phyloP scores from a whole-genome alignment of 2,329 filamentous ascomycete genomes.

The Hirsutella thompsonii region DNA sequence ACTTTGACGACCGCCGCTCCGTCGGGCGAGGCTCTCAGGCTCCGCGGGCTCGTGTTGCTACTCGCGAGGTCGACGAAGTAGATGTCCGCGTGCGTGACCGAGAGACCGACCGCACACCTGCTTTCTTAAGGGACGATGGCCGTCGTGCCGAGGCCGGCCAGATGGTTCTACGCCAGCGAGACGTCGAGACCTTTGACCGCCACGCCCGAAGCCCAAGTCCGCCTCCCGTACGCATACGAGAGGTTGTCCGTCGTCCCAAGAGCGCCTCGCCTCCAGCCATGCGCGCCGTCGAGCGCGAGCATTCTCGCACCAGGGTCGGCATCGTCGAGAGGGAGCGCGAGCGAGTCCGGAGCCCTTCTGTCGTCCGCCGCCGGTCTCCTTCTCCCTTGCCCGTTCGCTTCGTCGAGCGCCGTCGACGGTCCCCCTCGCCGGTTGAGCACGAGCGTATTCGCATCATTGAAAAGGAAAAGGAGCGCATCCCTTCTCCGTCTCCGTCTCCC shows the following conservation, averaged over 20 bases:
- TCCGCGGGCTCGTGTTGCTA: slow-evolving; percentile 7
- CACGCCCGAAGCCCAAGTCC: slow-evolving; percentile 30
- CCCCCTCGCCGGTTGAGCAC: slow-evolving; percentile 27
- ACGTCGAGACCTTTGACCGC: slow-evolving; percentile 41
- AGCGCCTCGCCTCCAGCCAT: slow-evolving; percentile 26
- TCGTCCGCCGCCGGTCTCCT: slow-evolving; percentile 11
- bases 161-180: slow-evolving; percentile 40
- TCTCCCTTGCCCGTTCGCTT: slow-evolving; percentile 21
- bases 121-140: slow-evolving; percentile 37
- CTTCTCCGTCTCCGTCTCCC: slow-evolving; percentile 39
- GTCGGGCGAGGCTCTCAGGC: slow-evolving; percentile 15
- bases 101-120: slow-evolving; percentile 30
- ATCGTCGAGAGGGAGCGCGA: slow-evolving; percentile 26
- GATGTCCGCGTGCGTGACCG: slow-evolving; percentile 30
- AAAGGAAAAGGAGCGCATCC: slow-evolving; percentile 26
- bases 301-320: slow-evolving; percentile 18
- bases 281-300: slow-evolving; percentile 19
- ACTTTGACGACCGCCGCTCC: slow-evolving; percentile 12
- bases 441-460: slow-evolving; percentile 38
- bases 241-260: slow-evolving; percentile 28
- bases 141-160: slow-evolving; percentile 34
- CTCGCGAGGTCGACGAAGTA: slow-evolving; percentile 19
- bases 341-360: slow-evolving; percentile 24
- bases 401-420: slow-evolving; percentile 22
- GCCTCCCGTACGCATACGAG: slow-evolving; percentile 27